Evolutionary conservation across 225 moss, liverwort and hornwort species (phyloP).

Genomic region (Anthoceros angustus): DNA sequence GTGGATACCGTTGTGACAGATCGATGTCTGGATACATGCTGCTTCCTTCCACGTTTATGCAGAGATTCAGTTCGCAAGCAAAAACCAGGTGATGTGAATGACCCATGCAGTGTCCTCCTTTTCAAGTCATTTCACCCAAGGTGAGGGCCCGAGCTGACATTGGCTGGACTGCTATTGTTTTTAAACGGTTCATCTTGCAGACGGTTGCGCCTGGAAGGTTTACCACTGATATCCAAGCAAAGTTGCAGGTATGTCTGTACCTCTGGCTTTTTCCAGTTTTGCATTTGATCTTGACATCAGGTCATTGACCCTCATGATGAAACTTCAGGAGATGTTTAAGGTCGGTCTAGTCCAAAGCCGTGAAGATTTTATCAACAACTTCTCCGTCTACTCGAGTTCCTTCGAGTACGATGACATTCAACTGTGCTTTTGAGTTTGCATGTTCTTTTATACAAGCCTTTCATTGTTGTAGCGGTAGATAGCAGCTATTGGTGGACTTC

Average conservation of each 20-base stretch:
- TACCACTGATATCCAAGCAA: neutral
- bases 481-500: neutral
- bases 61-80: slow-evolving; percentile 45
- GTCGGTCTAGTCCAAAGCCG: slow-evolving; percentile 57
- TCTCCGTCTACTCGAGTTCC: slow-evolving; percentile 33
- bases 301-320: neutral
- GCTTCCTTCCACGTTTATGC: slow-evolving; percentile 58
- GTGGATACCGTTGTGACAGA: slow-evolving; percentile 27
- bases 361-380: slow-evolving; percentile 40
- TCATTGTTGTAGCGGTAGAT: neutral
- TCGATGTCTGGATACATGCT: slow-evolving; percentile 83
- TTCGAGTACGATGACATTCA: slow-evolving; percentile 45
- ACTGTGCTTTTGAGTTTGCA: neutral
- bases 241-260: neutral
- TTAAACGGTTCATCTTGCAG: neutral
- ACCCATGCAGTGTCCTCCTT: neutral
- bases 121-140: no score
- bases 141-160: no score
- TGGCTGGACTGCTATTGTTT: neutral
- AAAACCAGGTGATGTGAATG: slow-evolving; percentile 25
- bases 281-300: neutral
- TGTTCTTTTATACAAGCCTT: neutral
- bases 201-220: neutral
- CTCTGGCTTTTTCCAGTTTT: neutral
- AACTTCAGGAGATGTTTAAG: slow-evolving; percentile 61